Base-by-base conservation (phyloP, 2,329 filamentous ascomycete species). In the Talaromyces sp. region DNA sequence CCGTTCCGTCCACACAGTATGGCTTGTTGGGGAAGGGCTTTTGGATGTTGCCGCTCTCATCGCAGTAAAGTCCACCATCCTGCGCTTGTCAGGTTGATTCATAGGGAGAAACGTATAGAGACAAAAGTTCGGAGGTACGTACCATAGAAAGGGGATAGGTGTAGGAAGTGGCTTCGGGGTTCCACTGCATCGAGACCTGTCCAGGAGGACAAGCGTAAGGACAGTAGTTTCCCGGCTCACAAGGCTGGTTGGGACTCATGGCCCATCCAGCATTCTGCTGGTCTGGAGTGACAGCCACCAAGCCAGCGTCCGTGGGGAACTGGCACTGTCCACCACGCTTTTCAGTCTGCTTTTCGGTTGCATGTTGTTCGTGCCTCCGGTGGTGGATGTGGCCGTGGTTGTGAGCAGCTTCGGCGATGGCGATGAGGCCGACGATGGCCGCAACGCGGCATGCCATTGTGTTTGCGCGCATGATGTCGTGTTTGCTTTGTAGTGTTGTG, bases 121-220 rank as follows among this genome's bases (percentile, higher is more conserved):
- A 8, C 1, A 31, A 4, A 27, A 17, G 10, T n/a, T 31, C 13
- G 17, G 13, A 8, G 26, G 49, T 53, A 57, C 62, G 55, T 77
- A 90, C 88, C 86, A 90, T 91, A 3, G 89, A 92, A 63, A 82
- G 74, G 2, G 89, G 88, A 72, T 87, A 90, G 38, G 74, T 77
- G 70, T 91, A 93, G 3, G 79, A 76, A 6, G 80, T 86, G 4
- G 89, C 89, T 61, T 81, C 74, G 0, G 87, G 86, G 69, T 91
- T 85, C 90, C 90, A 93, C 73, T 93, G 90, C 64, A 86, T 84
- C 81, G 89, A 90, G 29, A 93, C 84, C 78, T 90, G 84, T 62
- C 89, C 89, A 0, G 89, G 73, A 62, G 87, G 88, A 72, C 90
- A 93, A 58, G 90, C 89, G 71, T 89, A 87, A 1, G 90, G 90